phyloP scores from a whole-genome alignment of 441 rosid genomes.

The Gossypium davidsonii region DNA sequence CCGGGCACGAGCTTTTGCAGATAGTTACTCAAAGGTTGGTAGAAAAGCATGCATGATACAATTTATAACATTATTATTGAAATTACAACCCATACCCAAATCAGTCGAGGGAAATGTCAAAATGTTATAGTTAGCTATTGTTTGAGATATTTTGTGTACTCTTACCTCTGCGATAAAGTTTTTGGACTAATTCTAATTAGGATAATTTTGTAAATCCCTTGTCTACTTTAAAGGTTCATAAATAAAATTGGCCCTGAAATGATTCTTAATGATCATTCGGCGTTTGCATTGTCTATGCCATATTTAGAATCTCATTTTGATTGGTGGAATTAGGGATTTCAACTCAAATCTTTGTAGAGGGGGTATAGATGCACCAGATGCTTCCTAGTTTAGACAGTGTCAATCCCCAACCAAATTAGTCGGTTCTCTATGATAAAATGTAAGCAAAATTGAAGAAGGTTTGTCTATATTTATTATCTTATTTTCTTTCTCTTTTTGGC shows the following conservation, averaged over 20 bases:
- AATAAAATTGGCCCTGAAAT: background rate
- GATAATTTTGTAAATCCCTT: background rate
- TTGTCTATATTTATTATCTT: background rate
- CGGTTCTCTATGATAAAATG: background rate
- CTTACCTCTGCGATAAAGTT: background rate
- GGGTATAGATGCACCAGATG: background rate
- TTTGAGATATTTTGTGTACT: background rate
- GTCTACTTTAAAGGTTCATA: background rate
- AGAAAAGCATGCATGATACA: background rate
- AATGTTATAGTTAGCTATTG: background rate
- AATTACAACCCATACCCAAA: background rate
- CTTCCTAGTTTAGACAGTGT: background rate
- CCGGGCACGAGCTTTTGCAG: constrained; percentile 81
- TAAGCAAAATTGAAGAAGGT: background rate
- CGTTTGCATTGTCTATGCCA: background rate
- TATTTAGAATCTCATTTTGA: background rate
- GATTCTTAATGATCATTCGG: background rate
- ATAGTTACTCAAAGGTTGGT: constrained; percentile 87
- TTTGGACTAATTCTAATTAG: background rate
- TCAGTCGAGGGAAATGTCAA: background rate
- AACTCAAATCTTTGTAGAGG: background rate
- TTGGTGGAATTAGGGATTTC: background rate
- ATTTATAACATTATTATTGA: background rate
- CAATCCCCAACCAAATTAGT: background rate
- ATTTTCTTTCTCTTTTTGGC: background rate